Evolutionary conservation across 2,329 filamentous ascomycete genomes (phyloP), one percentile per base, ranked within the genome.

Genomic region (Albifimbria verrucaria): DNA sequence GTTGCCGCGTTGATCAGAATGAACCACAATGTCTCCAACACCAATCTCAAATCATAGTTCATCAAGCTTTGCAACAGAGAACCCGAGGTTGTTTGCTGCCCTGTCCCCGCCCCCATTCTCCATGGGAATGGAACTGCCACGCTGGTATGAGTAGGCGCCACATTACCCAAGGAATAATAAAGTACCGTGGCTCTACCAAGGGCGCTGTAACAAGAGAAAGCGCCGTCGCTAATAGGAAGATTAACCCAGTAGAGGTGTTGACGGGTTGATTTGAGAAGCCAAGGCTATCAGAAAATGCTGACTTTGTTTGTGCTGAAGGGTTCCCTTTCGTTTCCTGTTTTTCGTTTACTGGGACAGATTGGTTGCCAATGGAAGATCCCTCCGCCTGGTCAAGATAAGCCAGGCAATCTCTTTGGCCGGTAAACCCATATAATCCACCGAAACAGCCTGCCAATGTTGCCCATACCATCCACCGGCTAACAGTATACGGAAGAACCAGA

Each of bases 161-260:
- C 63, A 97, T 86, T 9, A 97, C 82, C 91, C 92, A 99, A 0
- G 93, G 92, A 12, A 97, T 79, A 66, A 99, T 95, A 69, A 96
- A 96, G 71, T 99, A 99, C 15, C 94, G 83, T 15, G 94, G 94
- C 69, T 99, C 94, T 10, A 99, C 93, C 1, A 99, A 80, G 0
- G 94, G 92, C 0, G 94, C 92, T 1, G 91, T 94, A 51, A 96
- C 74, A 12, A 99, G 81, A 1, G 90, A 93, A 3, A 96, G 77
- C 0, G 87, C 66, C 0, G 92, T 92, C 0, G 92, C 81, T 4
- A 85, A 72, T 7, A 96, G 68, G 57, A 83, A 78, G 22, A 87
- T 71, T 24, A 86, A 67, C 1, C 73, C 73, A 2, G 79, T 83
- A 0, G 82, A 84, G 0, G 78, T 77, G 2, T 71, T 63, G 0